These are phyloP conservation scores for Colletotrichum scovillei DNA, from an alignment of 2,329 filamentous ascomycete species.

Conservation along the genomic window DNA sequence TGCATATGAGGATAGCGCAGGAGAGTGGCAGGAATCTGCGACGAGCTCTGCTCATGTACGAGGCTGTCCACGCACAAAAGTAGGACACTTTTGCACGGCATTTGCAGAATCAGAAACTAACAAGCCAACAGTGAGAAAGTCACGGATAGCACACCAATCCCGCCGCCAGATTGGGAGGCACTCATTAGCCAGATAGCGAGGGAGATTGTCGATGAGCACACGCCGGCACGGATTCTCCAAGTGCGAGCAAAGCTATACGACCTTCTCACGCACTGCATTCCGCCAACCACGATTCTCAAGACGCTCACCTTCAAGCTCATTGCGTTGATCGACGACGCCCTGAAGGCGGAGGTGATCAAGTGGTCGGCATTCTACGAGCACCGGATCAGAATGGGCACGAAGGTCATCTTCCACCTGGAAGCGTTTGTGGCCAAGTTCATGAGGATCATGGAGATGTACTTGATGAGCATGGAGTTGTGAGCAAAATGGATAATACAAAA, in stretches of 20 bases:
- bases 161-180: constrained; percentile 96
- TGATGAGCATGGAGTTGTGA: constrained; percentile 86
- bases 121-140: constrained; percentile 79
- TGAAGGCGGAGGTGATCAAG: constrained; percentile 92
- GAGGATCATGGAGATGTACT: constrained; percentile 91
- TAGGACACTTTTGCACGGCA: constrained; percentile 56
- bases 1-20: constrained; percentile 87
- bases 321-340: constrained; percentile 83
- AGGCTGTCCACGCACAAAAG: constrained; percentile 98
- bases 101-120: constrained; percentile 42
- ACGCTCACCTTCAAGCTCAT: constrained; percentile 95
- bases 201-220: constrained; percentile 93
- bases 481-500: constrained; percentile 10
- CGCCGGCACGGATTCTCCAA: constrained; percentile 87
- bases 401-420: constrained; percentile 98
- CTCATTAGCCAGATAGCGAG: constrained; percentile 90
- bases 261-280: constrained; percentile 95
- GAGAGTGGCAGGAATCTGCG: constrained; percentile 93
- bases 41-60: constrained; percentile 93
- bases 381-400: constrained; percentile 88
- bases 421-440: constrained; percentile 99
- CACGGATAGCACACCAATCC: constrained; percentile 87
- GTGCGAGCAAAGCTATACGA: constrained; percentile 97
- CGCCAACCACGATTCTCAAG: constrained; percentile 92
- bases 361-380: constrained; percentile 99